Evolutionary conservation across 2,329 filamentous ascomycete genomes (phyloP).

Genomic region (Apiospora rasikravindrae): DNA sequence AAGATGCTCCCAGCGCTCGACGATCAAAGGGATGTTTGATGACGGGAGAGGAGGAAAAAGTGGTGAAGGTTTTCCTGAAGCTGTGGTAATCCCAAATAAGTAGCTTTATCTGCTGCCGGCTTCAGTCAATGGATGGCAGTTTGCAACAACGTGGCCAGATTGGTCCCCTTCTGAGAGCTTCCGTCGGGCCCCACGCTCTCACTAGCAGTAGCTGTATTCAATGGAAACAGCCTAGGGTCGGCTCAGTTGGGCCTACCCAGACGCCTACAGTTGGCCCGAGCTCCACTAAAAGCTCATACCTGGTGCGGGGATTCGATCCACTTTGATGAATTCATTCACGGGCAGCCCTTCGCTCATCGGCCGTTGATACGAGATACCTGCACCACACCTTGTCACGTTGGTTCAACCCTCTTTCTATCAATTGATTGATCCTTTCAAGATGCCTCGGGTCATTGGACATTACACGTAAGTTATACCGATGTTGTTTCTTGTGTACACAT

Average conservation of each 20-base stretch:
- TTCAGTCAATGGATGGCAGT: background rate
- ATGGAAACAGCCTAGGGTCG: background rate
- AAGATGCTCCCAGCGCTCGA: slow-evolving; percentile 13
- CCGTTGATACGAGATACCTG: background rate
- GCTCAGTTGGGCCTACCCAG: background rate
- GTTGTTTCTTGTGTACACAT: background rate
- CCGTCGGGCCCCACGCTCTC: slow-evolving; percentile 9
- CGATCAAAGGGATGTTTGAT: slow-evolving; percentile 12
- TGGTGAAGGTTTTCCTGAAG: slow-evolving; percentile 9
- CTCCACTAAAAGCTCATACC: background rate
- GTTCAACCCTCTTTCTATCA: background rate
- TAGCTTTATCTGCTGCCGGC: slow-evolving; percentile 3
- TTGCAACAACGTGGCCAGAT: slow-evolving; percentile 19
- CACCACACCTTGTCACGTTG: background rate
- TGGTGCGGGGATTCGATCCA: slow-evolving; percentile 7
- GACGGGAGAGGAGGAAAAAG: slow-evolving; percentile 7
- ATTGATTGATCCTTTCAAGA: background rate
- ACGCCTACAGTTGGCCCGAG: slow-evolving; percentile 1
- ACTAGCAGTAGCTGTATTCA: background rate
- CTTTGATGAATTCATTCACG: slow-evolving; percentile 5
- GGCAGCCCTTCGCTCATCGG: background rate
- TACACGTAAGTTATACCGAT: background rate
- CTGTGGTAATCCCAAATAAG: slow-evolving; percentile 13
- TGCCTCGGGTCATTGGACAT: background rate
- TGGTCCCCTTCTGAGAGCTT: slow-evolving; percentile 19